These are phyloP conservation scores for Morella rubra DNA, from an alignment of 306 rosid genomes.

Conservation along the genomic window DNA sequence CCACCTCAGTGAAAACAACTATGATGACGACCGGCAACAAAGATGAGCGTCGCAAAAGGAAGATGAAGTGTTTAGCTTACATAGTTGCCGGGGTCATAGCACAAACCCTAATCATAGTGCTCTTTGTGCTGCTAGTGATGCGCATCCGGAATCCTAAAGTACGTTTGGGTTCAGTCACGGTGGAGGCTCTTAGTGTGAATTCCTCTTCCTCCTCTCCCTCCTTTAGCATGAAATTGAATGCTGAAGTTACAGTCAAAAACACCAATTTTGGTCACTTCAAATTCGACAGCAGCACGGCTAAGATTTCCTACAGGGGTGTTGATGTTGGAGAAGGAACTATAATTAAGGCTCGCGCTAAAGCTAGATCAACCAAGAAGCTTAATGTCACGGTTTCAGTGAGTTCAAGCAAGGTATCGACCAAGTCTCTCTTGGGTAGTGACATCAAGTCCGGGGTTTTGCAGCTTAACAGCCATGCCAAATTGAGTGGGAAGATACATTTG, in stretches of 20 bases:
- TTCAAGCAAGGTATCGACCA: conserved; percentile 20
- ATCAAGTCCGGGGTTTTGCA: conserved; percentile 25
- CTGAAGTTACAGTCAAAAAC: conserved; percentile 32
- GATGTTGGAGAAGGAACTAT: conserved; percentile 30
- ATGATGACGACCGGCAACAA: conserved; percentile 6
- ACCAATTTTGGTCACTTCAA: conserved; percentile 37
- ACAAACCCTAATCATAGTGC: conserved; percentile 20
- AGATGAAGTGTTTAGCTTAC: conserved; percentile 13
- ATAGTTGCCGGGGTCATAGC: conserved; percentile 21
- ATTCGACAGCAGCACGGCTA: conserved; percentile 26
- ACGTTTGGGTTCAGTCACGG: conserved; percentile 27
- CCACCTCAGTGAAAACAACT: background rate
- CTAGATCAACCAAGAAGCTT: conserved; percentile 29
- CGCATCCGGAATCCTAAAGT: conserved; percentile 36
- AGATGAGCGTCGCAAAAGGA: conserved; percentile 16
- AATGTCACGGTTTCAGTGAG: conserved; percentile 16
- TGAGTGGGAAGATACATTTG: conserved; percentile 37
- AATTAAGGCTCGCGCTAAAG: conserved; percentile 15
- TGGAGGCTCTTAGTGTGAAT: background rate
- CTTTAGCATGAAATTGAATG: conserved; percentile 15
- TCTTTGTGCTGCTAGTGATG: conserved; percentile 24
- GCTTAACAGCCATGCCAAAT: conserved; percentile 29
- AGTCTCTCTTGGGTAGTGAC: conserved; percentile 28
- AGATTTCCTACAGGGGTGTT: conserved; percentile 28
- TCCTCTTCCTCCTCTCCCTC: conserved; percentile 21